phyloP scores from a whole-genome alignment of 345 rosid genomes.

The Brassica napus region DNA sequence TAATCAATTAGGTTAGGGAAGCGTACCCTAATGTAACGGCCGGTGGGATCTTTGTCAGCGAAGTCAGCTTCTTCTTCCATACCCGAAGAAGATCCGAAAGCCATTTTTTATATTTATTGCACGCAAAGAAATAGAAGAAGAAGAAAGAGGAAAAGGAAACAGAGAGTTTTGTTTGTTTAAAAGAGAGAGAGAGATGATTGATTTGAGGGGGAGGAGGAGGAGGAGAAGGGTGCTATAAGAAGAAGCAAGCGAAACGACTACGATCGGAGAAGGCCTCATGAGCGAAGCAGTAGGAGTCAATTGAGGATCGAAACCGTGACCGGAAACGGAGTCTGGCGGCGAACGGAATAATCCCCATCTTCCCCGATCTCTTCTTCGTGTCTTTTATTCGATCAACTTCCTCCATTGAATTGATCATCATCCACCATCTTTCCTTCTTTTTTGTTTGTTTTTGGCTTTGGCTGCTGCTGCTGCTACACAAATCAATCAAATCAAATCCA shows the following conservation, averaged over 20 bases:
- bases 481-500: background rate
- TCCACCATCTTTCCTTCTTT: slow-evolving; percentile 11
- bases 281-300: slow-evolving; percentile 48
- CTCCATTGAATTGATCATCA: slow-evolving; percentile 7
- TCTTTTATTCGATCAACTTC: slow-evolving; percentile 23
- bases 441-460: too few species aligned
- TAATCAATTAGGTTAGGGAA: too few species aligned
- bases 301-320: slow-evolving; percentile 41
- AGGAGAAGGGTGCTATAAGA: slow-evolving; percentile 18
- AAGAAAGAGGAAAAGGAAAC: background rate
- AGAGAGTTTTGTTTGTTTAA: background rate
- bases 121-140: slow-evolving; percentile 6
- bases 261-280: slow-evolving; percentile 50
- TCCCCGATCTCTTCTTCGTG: background rate
- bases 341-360: slow-evolving; percentile 29
- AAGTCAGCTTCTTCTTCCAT: slow-evolving; percentile 48
- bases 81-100: slow-evolving; percentile 35
- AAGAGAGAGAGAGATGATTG: background rate
- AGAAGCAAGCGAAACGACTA: slow-evolving; percentile 16
- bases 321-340: slow-evolving; percentile 39
- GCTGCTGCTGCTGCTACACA: background rate
- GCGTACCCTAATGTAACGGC: slow-evolving; percentile 64
- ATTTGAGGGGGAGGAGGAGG: background rate
- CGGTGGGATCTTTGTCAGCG: slow-evolving; percentile 66
- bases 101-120: slow-evolving; percentile 37